These are phyloP conservation scores for Furcasterigmium sp. DNA, from an alignment of 2,329 filamentous ascomycete genomes.

Conservation along the genomic window DNA sequence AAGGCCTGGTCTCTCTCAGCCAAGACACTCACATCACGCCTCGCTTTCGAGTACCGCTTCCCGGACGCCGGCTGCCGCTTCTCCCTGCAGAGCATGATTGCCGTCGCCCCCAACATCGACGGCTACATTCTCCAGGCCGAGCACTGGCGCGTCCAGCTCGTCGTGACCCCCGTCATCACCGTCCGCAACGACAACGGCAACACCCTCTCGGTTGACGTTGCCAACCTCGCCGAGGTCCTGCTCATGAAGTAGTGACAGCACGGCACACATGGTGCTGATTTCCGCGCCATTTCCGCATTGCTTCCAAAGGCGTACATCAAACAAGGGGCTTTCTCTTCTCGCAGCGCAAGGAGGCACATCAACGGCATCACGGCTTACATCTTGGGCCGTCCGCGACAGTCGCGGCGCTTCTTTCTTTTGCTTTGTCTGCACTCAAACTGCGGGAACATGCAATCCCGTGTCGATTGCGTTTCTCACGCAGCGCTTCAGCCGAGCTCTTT, in stretches of 20 bases:
- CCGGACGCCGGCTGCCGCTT: constrained; percentile 45
- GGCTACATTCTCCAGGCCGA: constrained; percentile 39
- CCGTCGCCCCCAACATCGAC: constrained; percentile 35
- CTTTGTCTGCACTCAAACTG: too few species aligned
- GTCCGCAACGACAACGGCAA: constrained; percentile 45
- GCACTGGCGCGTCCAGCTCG: constrained; percentile 47
- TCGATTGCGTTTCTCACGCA: too few species aligned
- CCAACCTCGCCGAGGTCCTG: constrained; percentile 41
- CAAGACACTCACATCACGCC: constrained; percentile 37
- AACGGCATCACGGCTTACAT: too few species aligned
- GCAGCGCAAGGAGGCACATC: too few species aligned
- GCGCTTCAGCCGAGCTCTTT: too few species aligned
- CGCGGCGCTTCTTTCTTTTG: too few species aligned
- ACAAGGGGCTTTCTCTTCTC: too few species aligned
- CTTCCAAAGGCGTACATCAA: not conserved
- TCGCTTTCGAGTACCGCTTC: constrained; percentile 43
- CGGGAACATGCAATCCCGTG: too few species aligned
- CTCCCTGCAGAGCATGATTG: constrained; percentile 40
- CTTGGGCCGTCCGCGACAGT: too few species aligned
- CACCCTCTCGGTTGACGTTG: constrained; percentile 36
- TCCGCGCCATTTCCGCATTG: not conserved
- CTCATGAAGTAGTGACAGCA: constrained; percentile 34
- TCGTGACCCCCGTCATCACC: constrained; percentile 49
- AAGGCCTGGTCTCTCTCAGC: constrained; percentile 39
- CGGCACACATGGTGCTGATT: not conserved